phyloP scores from a whole-genome alignment of 1,139 yeast genomes.

The Scheffersomyces stambukii region DNA sequence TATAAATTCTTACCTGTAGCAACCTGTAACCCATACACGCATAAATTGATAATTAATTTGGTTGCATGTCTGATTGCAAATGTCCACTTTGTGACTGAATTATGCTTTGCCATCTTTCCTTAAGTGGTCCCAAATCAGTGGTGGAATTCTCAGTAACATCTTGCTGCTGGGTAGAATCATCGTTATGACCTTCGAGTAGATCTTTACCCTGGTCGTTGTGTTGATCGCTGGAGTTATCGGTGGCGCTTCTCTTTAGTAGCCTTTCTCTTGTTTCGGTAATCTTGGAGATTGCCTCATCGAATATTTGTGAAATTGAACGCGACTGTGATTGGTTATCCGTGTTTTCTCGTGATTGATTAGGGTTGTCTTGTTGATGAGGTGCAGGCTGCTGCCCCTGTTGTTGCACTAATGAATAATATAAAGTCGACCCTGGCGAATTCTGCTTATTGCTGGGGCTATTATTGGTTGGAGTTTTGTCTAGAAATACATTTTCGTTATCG shows the following conservation, averaged over 20 bases:
- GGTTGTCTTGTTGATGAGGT: too few relatives aligned
- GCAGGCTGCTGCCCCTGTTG: too few relatives aligned
- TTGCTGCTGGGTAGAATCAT: slow-evolving; percentile 2
- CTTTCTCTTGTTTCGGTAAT: slow-evolving; percentile 1
- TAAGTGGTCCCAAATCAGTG: slow-evolving; percentile 12
- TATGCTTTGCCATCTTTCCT: slow-evolving; percentile 9
- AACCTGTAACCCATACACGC: too few relatives aligned
- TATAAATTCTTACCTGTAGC: too few relatives aligned
- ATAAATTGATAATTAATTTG: too few relatives aligned
- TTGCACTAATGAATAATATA: too few relatives aligned
- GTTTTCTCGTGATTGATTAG: too few relatives aligned
- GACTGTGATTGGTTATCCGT: too few relatives aligned
- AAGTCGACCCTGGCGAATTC: too few relatives aligned
- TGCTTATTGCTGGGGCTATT: too few relatives aligned
- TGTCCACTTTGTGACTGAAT: slow-evolving; percentile 3
- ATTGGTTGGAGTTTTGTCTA: too few relatives aligned
- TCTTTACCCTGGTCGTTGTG: slow-evolving; percentile 3
- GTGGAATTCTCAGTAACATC: slow-evolving; percentile 9
- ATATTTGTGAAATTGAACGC: slow-evolving; percentile 27
- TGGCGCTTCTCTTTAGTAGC: not conserved
- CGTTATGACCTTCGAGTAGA: slow-evolving; percentile 2
- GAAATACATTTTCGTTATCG: slow-evolving; percentile 30
- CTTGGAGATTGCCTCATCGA: slow-evolving; percentile 21
- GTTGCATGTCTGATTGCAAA: not conserved
- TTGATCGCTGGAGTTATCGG: not conserved